Evolutionary conservation across 768 basidiomycete species (phyloP).

Genomic region (Lactifluus piperatus): DNA sequence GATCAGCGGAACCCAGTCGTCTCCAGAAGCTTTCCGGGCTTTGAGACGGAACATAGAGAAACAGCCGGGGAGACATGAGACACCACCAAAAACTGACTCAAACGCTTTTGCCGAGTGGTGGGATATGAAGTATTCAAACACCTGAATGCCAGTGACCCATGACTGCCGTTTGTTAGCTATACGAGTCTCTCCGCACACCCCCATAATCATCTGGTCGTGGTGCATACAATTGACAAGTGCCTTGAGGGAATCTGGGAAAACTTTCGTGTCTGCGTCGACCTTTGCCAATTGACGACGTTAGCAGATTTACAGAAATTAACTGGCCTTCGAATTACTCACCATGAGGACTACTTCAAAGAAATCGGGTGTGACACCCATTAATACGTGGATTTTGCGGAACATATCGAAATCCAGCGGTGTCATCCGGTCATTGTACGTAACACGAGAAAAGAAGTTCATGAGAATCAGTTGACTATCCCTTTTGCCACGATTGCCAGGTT

Average conservation of each 20-base stretch:
- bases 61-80: slow-evolving; percentile 98
- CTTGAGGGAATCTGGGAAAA: slow-evolving; percentile 82
- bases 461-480: slow-evolving; percentile 97
- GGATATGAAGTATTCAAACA: slow-evolving; percentile 98
- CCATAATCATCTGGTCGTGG: slow-evolving; percentile 98
- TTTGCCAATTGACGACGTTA: slow-evolving; percentile 27
- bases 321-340: slow-evolving; percentile 44
- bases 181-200: slow-evolving; percentile 95
- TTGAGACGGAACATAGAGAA: slow-evolving; percentile 99
- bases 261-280: slow-evolving; percentile 99
- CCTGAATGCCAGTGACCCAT: slow-evolving; percentile 98
- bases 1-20: slow-evolving; percentile 97
- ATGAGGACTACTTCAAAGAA: slow-evolving; percentile 96
- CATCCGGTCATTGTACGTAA: slow-evolving; percentile 99
- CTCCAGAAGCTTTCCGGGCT: slow-evolving; percentile 76
- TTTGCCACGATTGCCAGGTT: slow-evolving; percentile 97
- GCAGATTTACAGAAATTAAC: neutral
- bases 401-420: slow-evolving; percentile 94
- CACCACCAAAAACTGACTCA: slow-evolving; percentile 98
- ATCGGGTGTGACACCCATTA: slow-evolving; percentile 99
- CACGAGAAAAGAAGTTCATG: slow-evolving; percentile 99
- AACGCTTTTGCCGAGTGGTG: slow-evolving; percentile 98
- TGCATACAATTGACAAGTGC: slow-evolving; percentile 98
- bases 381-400: slow-evolving; percentile 89
- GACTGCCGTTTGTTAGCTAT: slow-evolving; percentile 98